A percentile compares a stretch with the other conserved stretches of the same genome.
Conservation (phyloP, 805 yeast species). For the Kodamaea kaohsiungensis region DNA sequence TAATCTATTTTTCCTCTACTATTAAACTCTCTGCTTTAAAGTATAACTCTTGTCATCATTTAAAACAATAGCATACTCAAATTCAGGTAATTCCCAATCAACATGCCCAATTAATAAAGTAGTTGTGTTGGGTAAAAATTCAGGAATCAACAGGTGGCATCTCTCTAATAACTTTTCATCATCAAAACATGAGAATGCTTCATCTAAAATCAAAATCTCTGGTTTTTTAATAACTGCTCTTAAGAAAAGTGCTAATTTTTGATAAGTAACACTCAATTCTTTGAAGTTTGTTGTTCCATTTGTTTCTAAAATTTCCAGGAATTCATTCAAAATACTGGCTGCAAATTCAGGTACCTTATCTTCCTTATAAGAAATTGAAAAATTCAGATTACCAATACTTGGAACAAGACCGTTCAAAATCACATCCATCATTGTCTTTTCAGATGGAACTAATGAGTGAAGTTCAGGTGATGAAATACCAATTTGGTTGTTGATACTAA, state of each 20-base stretch:
- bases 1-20: background rate
- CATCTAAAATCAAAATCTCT: slow-evolving; percentile 77
- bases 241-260: slow-evolving; percentile 73
- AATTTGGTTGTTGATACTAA: slow-evolving; percentile 73
- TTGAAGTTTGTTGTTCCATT: slow-evolving; percentile 45
- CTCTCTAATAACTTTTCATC: slow-evolving; percentile 42
- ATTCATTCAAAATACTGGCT: slow-evolving; percentile 19
- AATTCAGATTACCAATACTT: slow-evolving; percentile 59
- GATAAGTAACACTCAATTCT: slow-evolving; percentile 66
- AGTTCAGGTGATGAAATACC: slow-evolving; percentile 92
- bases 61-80: slow-evolving; percentile 47
- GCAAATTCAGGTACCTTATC: slow-evolving; percentile 16
- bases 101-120: slow-evolving; percentile 82
- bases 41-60: slow-evolving; percentile 6
- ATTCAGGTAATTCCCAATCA: slow-evolving; percentile 73
- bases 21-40: background rate
- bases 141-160: slow-evolving; percentile 33
- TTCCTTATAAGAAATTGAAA: slow-evolving; percentile 44
- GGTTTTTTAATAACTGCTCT: slow-evolving; percentile 82
- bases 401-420: slow-evolving; percentile 68
- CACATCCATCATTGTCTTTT: slow-evolving; percentile 53
- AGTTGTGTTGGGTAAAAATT: slow-evolving; percentile 48
- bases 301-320: slow-evolving; percentile 31
- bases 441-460: slow-evolving; percentile 76
- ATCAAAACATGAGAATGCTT: slow-evolving; percentile 90